phyloP scores from a whole-genome alignment of 192 early-diverging fungal genomes.

The Coemansia erecta region DNA sequence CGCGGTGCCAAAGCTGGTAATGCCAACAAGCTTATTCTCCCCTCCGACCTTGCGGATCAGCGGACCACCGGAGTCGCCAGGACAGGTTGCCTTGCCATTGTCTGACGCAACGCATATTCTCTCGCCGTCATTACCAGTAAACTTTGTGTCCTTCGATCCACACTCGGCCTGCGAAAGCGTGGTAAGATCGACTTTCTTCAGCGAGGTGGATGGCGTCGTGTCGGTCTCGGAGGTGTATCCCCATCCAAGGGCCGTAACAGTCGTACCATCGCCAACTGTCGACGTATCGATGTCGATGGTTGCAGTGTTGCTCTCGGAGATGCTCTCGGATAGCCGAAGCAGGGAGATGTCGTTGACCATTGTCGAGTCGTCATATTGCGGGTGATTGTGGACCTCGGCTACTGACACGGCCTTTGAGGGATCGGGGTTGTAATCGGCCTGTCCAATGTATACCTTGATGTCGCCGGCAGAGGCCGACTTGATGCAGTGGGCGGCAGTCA shows the following conservation, averaged over 20 bases:
- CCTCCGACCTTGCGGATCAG: conserved; percentile 43
- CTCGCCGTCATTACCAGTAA: conserved; percentile 41
- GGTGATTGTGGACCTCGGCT: conserved; percentile 37
- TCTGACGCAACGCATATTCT: conserved; percentile 49
- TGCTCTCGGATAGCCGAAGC: conserved; percentile 18
- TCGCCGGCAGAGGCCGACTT: conserved; percentile 21
- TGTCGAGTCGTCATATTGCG: conserved; percentile 47
- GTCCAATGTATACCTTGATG: conserved; percentile 36
- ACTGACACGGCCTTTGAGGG: conserved; percentile 25
- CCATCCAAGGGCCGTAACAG: conserved; percentile 49
- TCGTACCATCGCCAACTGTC: conserved; percentile 34
- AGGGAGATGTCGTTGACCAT: conserved; percentile 56
- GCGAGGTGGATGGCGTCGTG: conserved; percentile 24
- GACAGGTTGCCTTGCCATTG: conserved; percentile 41
- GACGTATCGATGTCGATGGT: conserved; percentile 25
- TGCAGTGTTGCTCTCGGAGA: conserved; percentile 16
- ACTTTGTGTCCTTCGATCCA: conserved; percentile 39
- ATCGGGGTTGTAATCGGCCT: conserved; percentile 30
- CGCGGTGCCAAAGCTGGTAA: conserved; percentile 53
- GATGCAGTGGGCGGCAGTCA: conserved; percentile 57
- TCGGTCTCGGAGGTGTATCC: conserved; percentile 37
- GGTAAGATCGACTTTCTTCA: conserved; percentile 32
- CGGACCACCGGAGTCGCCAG: conserved; percentile 55
- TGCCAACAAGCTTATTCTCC: conserved; percentile 39
- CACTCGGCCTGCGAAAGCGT: conserved; percentile 36